Evolutionary conservation across 345 rosid genomes (phyloP), one percentile per base, ranked within the genome.

Genomic region (Jatropha curcas): DNA sequence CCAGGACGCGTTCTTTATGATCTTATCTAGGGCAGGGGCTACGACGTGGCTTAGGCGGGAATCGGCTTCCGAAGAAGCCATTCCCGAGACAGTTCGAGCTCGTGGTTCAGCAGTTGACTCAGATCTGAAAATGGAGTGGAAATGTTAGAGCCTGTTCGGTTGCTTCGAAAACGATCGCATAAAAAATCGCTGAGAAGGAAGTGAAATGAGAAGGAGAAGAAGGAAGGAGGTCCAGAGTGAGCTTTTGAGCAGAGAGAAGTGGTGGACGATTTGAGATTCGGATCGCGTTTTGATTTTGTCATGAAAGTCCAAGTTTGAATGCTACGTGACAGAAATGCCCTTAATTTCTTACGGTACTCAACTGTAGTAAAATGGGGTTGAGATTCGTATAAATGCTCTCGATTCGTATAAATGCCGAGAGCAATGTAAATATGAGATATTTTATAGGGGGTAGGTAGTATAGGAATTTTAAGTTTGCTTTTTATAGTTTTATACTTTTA

Each of bases 1-100:
- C 99, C 99, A 95, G 1, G 99, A 95, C 28, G 94, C 96, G 80
- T 92, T 91, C 84, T 92, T 95, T 35, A 92, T 78, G 81, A 95
- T 84, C 86, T 88, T 90, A 60, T 95, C 99, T 9, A 95, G 73
- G 73, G 96, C 92, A 5, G 97, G 99, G 74, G 81, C 84, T 63
- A 92, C 72, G 24, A 88, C 86, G 80, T 79, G 90, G 78, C 77
- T 85, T 78, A 95, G 71, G 83, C 98, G 96, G 96, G 98, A 92
- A 88, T 88, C 94, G 89, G 91, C 99, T 88, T 90, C 99, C 94
- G 95, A 80, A 74, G 99, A 95, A 89, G 99, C 96, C 99, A 95
- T 95, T 86, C 99, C 98, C 94, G 77, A 81, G 80, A 77, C 81
- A 73, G 74, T 74, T 68, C 45, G 75, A 79, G 81, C 64, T 70